Percentiles rank a stretch among this genome's conserved stretches.
These are phyloP conservation scores for Pleurotus citrinopileatus DNA, from an alignment of 768 basidiomycete species.

Conservation along the genomic window DNA sequence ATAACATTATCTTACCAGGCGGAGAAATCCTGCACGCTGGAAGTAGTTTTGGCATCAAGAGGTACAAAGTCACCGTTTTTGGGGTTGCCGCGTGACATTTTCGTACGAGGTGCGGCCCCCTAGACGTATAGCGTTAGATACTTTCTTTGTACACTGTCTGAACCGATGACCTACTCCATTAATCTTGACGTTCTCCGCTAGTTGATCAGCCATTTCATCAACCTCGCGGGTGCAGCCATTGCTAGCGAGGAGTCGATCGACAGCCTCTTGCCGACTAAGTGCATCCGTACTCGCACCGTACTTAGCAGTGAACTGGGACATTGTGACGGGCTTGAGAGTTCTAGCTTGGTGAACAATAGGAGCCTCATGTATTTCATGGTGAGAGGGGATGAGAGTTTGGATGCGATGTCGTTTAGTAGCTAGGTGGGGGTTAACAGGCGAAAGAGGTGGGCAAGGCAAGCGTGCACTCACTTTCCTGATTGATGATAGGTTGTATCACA, in stretches of 20 bases:
- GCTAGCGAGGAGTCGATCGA: not conserved
- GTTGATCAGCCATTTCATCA: not conserved
- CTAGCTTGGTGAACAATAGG: slow-evolving; percentile 34
- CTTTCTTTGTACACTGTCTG: no score
- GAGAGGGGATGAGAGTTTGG: slow-evolving; percentile 32
- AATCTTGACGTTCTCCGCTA: not conserved
- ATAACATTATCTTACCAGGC: no score
- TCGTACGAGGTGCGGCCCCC: no score
- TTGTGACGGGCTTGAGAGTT: slow-evolving; percentile 27
- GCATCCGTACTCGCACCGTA: slow-evolving; percentile 9
- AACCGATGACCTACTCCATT: not conserved
- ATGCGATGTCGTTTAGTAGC: slow-evolving; percentile 27
- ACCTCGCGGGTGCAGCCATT: not conserved
- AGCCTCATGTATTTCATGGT: slow-evolving; percentile 33
- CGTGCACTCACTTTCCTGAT: slow-evolving; percentile 32
- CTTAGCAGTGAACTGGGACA: slow-evolving; percentile 28
- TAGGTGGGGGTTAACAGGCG: slow-evolving; percentile 8
- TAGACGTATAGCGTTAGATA: no score
- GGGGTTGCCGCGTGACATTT: no score
- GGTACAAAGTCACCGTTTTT: no score
- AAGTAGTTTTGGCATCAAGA: no score
- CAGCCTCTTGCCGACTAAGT: not conserved
- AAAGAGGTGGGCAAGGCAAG: not conserved
- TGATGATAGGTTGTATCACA: slow-evolving; percentile 34
- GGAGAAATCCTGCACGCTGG: no score